These are phyloP conservation scores for Herpetomonas tarakana DNA, from an alignment of 208 protist genomes.

Conservation along the genomic window DNA sequence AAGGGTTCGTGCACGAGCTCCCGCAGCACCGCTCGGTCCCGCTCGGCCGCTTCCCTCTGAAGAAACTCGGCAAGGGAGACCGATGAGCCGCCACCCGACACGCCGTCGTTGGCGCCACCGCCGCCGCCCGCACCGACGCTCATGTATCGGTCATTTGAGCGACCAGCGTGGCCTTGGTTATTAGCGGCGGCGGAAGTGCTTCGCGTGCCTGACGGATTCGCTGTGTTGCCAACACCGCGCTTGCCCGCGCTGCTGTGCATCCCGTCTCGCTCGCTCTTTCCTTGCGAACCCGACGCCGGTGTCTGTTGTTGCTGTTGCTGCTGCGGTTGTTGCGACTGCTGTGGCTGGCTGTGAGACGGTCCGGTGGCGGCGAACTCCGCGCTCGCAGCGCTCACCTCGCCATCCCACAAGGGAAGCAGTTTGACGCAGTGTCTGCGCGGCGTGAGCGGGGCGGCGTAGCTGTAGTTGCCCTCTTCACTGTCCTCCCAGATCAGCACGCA, in stretches of 20 bases:
- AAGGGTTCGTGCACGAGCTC: not conserved
- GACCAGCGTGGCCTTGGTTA: too few species aligned
- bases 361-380: not conserved
- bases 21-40: not conserved
- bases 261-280: not conserved
- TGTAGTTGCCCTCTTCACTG: slow-evolving; percentile 2
- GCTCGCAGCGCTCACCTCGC: slow-evolving; percentile 3
- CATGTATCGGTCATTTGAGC: not conserved
- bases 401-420: slow-evolving; percentile 1
- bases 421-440: not conserved
- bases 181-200: not conserved
- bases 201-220: not conserved
- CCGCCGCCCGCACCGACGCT: too few species aligned
- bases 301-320: not conserved
- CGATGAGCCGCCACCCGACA: not conserved
- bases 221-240: not conserved
- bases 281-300: not conserved
- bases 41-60: not conserved
- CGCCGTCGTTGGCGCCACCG: not conserved
- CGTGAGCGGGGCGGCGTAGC: not conserved
- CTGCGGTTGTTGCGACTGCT: not conserved
- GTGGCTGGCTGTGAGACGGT: not conserved
- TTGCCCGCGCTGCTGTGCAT: not conserved
- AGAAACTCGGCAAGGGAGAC: not conserved
- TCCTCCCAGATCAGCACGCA: not conserved